phyloP scores from a whole-genome alignment of 768 basidiomycete genomes.

The Lenzites betulinus region DNA sequence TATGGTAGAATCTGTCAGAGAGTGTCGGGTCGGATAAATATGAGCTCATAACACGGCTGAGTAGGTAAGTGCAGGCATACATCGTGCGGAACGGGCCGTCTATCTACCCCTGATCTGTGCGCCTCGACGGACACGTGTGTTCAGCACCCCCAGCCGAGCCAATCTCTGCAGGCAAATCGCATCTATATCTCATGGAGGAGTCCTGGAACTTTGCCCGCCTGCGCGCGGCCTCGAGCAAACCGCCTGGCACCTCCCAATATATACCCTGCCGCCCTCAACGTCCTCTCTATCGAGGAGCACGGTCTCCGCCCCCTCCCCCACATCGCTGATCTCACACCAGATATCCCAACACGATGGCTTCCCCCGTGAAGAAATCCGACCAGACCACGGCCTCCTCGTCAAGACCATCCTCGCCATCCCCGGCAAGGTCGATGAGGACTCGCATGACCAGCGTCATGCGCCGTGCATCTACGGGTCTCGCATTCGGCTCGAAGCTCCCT shows the following conservation, averaged over 20 bases:
- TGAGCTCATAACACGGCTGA: neutral
- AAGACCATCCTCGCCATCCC: conserved; percentile 24
- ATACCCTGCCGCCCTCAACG: conserved; percentile 7
- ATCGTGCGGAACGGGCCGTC: neutral
- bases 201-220: conserved; percentile 9
- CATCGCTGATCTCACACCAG: conserved; percentile 3
- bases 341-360: conserved; percentile 18
- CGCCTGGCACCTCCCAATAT: conserved; percentile 22
- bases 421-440: conserved; percentile 43
- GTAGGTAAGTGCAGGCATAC: neutral
- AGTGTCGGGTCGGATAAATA: neutral
- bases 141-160: conserved; percentile 13
- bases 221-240: conserved; percentile 19
- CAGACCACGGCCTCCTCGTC: conserved; percentile 17
- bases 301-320: conserved; percentile 8
- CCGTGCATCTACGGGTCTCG: conserved; percentile 59
- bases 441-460: conserved; percentile 64
- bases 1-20: neutral
- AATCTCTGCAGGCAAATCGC: conserved; percentile 21
- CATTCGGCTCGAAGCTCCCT: conserved; percentile 31
- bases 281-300: conserved; percentile 16
- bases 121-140: conserved; percentile 21
- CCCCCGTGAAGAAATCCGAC: conserved; percentile 17
- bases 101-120: conserved; percentile 16
- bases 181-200: conserved; percentile 18